phyloP scores from a whole-genome alignment of 441 rosid genomes.

The Populus hybrid region DNA sequence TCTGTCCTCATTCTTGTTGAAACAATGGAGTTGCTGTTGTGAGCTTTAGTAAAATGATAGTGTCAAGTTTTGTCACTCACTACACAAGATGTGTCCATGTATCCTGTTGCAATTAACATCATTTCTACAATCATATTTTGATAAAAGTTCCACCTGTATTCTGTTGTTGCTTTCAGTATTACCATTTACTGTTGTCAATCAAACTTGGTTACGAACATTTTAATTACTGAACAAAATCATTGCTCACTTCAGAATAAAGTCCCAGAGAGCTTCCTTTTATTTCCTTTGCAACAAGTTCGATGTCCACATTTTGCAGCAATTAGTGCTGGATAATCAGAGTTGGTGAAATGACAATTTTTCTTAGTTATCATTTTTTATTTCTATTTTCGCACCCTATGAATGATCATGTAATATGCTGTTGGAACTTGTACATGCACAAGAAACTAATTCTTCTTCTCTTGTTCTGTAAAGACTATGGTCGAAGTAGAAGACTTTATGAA shows the following conservation, averaged over 20 bases:
- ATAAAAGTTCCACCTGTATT: background rate
- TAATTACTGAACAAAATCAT: background rate
- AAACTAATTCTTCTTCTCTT: slow-evolving; percentile 21
- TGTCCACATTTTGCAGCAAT: background rate
- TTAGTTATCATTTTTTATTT: background rate
- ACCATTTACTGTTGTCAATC: background rate
- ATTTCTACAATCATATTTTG: background rate
- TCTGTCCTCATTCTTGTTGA: background rate
- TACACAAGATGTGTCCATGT: background rate
- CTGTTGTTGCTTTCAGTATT: background rate
- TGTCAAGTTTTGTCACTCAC: background rate
- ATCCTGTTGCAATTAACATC: background rate
- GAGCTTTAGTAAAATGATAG: background rate
- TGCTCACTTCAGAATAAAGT: background rate
- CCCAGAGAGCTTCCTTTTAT: background rate
- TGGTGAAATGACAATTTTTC: background rate
- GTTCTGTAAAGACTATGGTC: slow-evolving; percentile 49
- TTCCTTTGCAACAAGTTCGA: background rate
- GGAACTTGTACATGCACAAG: background rate
- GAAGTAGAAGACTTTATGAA: slow-evolving; percentile 74
- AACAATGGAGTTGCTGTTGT: background rate
- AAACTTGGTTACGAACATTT: background rate
- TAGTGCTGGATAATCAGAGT: background rate
- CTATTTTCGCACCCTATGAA: background rate
- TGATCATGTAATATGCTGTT: background rate